A percentile compares a stretch with the other conserved stretches of the same genome.
Conservation (phyloP, 305 asterid genomes). For the Striga hermonthica region DNA sequence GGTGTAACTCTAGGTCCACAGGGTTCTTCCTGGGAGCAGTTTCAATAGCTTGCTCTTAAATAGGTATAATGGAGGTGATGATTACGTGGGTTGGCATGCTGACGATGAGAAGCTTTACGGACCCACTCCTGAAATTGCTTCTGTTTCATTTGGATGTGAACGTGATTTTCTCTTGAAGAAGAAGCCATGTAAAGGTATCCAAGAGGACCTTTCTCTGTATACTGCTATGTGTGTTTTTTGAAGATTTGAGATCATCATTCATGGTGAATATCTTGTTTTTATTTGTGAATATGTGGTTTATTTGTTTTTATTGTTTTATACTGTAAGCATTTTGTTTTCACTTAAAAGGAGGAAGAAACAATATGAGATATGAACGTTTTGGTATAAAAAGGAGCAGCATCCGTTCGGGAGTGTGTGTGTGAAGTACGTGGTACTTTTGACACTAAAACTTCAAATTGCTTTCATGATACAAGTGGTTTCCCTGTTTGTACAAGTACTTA, state of each 20-base stretch:
- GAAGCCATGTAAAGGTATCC: slow-evolving; percentile 48
- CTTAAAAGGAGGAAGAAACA: too few relatives aligned
- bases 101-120: slow-evolving; percentile 97
- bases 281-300: background rate
- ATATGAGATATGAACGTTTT: too few relatives aligned
- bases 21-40: slow-evolving; percentile 73
- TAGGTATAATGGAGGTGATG: slow-evolving; percentile 83
- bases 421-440: too few relatives aligned
- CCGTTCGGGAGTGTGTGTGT: too few relatives aligned
- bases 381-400: too few relatives aligned
- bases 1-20: slow-evolving; percentile 60
- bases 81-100: slow-evolving; percentile 97
- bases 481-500: too few relatives aligned
- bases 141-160: slow-evolving; percentile 88
- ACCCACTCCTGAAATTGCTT: slow-evolving; percentile 86
- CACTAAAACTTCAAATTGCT: too few relatives aligned
- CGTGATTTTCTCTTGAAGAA: slow-evolving; percentile 85
- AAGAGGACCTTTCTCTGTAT: slow-evolving; percentile 5
- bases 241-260: background rate
- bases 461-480: too few relatives aligned
- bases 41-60: slow-evolving; percentile 89
- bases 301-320: background rate
- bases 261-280: slow-evolving; percentile 2
- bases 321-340: background rate
- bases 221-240: background rate